Evolutionary conservation across 306 rosid species (phyloP).

Genomic region (Hippophae rhamnoides): DNA sequence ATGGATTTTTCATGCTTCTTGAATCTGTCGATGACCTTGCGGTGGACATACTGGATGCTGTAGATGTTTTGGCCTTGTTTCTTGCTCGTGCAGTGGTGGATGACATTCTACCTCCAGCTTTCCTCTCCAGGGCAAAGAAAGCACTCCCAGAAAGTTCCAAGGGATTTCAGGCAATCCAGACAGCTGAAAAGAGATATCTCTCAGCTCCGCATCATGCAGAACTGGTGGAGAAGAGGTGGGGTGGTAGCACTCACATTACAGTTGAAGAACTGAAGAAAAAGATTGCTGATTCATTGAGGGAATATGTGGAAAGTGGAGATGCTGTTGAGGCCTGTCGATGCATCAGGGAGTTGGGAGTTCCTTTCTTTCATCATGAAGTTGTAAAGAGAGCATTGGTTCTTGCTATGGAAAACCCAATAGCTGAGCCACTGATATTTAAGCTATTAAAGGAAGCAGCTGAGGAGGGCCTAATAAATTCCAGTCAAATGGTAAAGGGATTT

Average conservation of each 20-base stretch:
- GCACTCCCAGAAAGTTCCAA: slow-evolving; percentile 84
- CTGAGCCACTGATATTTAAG: slow-evolving; percentile 59
- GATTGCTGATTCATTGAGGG: slow-evolving; percentile 69
- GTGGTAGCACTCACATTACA: slow-evolving; percentile 94
- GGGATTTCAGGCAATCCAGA: slow-evolving; percentile 71
- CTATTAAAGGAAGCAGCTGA: slow-evolving; percentile 89
- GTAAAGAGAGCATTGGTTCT: slow-evolving; percentile 84
- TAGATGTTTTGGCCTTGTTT: slow-evolving; percentile 84
- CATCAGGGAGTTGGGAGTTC: slow-evolving; percentile 80
- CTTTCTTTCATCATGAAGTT: slow-evolving; percentile 97
- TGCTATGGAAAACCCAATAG: slow-evolving; percentile 71
- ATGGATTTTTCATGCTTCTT: slow-evolving; percentile 84
- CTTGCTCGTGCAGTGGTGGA: slow-evolving; percentile 97
- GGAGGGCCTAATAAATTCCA: slow-evolving; percentile 89
- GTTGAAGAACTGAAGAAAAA: slow-evolving; percentile 94
- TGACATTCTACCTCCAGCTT: slow-evolving; percentile 95
- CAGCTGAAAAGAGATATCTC: slow-evolving; percentile 89
- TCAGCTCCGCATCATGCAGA: slow-evolving; percentile 99
- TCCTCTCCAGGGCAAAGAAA: slow-evolving; percentile 68
- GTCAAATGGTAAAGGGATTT: slow-evolving; percentile 95
- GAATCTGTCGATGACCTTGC: slow-evolving; percentile 98
- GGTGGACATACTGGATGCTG: slow-evolving; percentile 89
- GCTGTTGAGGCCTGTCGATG: slow-evolving; percentile 89
- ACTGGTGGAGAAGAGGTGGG: slow-evolving; percentile 94
- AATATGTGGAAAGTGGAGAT: slow-evolving; percentile 74